These are phyloP conservation scores for Boletellus emodensis DNA, from an alignment of 768 basidiomycete genomes.

Conservation along the genomic window DNA sequence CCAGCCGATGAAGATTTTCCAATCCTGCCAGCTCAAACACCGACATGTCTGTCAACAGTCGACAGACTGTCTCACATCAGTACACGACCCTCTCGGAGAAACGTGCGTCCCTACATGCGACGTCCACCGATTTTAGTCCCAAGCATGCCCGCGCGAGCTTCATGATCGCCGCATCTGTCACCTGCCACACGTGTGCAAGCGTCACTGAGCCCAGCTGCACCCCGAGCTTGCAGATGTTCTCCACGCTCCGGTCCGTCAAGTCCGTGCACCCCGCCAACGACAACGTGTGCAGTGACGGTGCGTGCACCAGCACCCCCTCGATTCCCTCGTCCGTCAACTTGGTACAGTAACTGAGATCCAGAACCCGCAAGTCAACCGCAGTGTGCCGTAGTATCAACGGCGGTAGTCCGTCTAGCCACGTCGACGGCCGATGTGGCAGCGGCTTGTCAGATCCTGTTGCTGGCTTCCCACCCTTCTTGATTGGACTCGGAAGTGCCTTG, in stretches of 20 bases:
- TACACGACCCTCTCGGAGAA: constrained; percentile 2
- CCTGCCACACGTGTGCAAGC: constrained; percentile 71
- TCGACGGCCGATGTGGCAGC: constrained; percentile 51
- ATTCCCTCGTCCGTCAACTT: constrained; percentile 72
- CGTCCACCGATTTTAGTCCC: constrained; percentile 75
- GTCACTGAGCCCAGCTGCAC: constrained; percentile 75
- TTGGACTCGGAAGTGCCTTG: constrained; percentile 64
- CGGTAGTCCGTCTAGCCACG: constrained; percentile 59
- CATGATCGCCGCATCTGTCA: constrained; percentile 76
- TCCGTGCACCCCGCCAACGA: constrained; percentile 72
- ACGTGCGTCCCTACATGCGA: constrained; percentile 64
- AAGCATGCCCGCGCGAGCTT: constrained; percentile 66
- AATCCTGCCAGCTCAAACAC: constrained; percentile 76
- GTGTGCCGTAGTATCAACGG: constrained; percentile 59
- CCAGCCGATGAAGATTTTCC: constrained; percentile 66
- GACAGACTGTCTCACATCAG: constrained; percentile 57
- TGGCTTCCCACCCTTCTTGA: constrained; percentile 32
- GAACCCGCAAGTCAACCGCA: constrained; percentile 69
- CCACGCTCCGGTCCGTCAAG: constrained; percentile 69
- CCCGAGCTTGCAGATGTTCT: constrained; percentile 66
- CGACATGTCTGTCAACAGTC: constrained; percentile 78
- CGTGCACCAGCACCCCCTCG: constrained; percentile 69
- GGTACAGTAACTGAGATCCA: constrained; percentile 74
- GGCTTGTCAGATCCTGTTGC: constrained; percentile 42
- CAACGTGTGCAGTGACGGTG: constrained; percentile 71